Base-by-base conservation (phyloP, 2,329 filamentous ascomycete species). In the Hawksworthiomyces lignivorus region DNA sequence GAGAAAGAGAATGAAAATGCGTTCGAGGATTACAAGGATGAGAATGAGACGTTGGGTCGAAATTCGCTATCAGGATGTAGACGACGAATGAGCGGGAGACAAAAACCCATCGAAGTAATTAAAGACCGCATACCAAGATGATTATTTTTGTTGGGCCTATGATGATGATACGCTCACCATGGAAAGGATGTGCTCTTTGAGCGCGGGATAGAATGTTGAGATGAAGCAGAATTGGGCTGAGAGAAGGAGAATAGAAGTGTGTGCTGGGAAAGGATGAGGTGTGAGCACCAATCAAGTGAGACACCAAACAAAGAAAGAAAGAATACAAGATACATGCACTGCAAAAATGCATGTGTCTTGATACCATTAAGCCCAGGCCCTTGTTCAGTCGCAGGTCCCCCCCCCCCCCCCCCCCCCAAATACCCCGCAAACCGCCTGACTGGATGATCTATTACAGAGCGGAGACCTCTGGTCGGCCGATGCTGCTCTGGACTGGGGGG, bases 371-470 rank as follows among this genome's bases (percentile, higher is more conserved):
- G 18, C 38, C 22, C 31, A 22, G 39, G 26, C 38, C 26, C 26
- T 19, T 10, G 31, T 27, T 31, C 32, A n/a, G n/a, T n/a, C n/a
- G n/a, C n/a, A n/a, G n/a, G n/a, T n/a, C n/a, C n/a, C n/a, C n/a
- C n/a, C n/a, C n/a, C n/a, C n/a, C n/a, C n/a, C n/a, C n/a, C n/a
- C 14, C 18, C 22, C 26, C 19, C n/a, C 15, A 8, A 29, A 26
- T 42, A 42, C 40, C 40, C 40, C 33, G 28, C 40, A 42, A 42
- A 31, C 40, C 33, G 39, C 40, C 33, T 26, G 33, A 15, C 27
- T 42, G 40, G 40, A 36, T 42, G 33, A 41, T 35, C 39, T 32
- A 18, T 32, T n/a, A 11, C 14, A 5, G 30, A 17, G 30, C 5
- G 14, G 14, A 10, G 20, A 12, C 31, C 30, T 40, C 8, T 17